Percentiles rank a stretch among this genome's conserved stretches.
phyloP scores from a whole-genome alignment of 1,284 basidiomycete species.

The Trichosporon asahii region DNA sequence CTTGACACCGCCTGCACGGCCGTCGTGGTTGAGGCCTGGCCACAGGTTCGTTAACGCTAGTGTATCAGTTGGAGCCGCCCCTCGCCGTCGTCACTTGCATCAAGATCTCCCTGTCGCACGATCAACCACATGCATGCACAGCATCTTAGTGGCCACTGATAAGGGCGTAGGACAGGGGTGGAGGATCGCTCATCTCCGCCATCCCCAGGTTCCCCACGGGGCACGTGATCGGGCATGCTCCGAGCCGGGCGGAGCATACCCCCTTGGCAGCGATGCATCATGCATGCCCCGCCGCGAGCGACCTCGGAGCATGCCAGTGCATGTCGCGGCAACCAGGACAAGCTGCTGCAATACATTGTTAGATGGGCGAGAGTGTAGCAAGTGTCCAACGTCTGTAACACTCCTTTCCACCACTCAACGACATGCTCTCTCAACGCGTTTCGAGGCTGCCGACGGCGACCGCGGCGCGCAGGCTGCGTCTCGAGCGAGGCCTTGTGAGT shows the following conservation, averaged over 20 bases:
- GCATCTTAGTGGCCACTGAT: slow-evolving; percentile 5
- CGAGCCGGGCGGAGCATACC: slow-evolving; percentile 13
- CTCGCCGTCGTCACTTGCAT: neutral
- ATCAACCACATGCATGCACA: neutral
- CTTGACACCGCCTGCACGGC: neutral
- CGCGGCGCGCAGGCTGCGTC: slow-evolving; percentile 11
- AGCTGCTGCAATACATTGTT: neutral
- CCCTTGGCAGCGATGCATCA: neutral
- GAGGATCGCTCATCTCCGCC: slow-evolving; percentile 5
- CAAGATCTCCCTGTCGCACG: too few species aligned
- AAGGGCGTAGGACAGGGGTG: neutral
- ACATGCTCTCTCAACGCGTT: slow-evolving; percentile 22
- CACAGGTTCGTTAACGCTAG: neutral
- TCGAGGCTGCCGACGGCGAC: slow-evolving; percentile 10
- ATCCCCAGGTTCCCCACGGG: neutral
- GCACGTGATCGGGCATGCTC: slow-evolving; percentile 1
- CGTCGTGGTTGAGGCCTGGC: neutral
- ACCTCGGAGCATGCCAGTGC: slow-evolving; percentile 1
- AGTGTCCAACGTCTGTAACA: neutral
- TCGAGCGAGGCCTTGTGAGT: slow-evolving; percentile 15
- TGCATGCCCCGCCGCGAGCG: slow-evolving; percentile 1
- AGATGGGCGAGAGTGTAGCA: neutral
- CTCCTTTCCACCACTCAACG: slow-evolving; percentile 9
- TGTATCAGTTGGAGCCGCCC: neutral
- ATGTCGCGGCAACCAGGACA: neutral